These are phyloP conservation scores for Arachis stenosperma DNA, from an alignment of 306 rosid species.

Conservation along the genomic window DNA sequence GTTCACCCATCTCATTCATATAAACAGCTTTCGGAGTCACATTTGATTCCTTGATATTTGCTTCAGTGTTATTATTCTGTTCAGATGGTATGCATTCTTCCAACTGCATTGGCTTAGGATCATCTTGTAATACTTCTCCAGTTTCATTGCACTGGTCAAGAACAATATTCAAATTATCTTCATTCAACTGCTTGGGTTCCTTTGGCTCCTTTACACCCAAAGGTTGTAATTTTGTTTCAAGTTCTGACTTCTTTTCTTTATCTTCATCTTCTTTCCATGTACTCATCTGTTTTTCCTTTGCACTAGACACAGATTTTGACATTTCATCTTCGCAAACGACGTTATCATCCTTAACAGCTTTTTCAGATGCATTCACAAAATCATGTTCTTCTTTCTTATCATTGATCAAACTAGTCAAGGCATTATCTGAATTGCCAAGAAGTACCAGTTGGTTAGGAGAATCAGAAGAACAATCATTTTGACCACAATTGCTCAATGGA, in stretches of 20 bases:
- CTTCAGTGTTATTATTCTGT: conserved; percentile 40
- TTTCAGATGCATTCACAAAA: conserved; percentile 24
- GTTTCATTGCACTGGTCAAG: conserved; percentile 35
- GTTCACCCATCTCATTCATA: conserved; percentile 35
- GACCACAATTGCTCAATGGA: conserved; percentile 30
- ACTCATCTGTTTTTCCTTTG: conserved; percentile 34
- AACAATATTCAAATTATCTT: conserved; percentile 37
- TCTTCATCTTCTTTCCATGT: conserved; percentile 30
- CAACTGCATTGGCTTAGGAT: conserved; percentile 38
- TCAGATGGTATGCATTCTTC: conserved; percentile 38
- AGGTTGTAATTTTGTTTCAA: conserved; percentile 32
- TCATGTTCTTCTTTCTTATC: conserved; percentile 22
- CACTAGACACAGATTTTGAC: conserved; percentile 29
- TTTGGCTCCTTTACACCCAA: conserved; percentile 24
- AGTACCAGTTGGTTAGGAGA: conserved; percentile 24
- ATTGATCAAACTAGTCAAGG: background rate
- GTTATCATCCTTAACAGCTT: conserved; percentile 28
- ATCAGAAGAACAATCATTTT: conserved; percentile 26
- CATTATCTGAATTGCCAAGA: conserved; percentile 32
- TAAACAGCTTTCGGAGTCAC: conserved; percentile 44
- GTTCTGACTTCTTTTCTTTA: no score
- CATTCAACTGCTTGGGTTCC: conserved; percentile 37
- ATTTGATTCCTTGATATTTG: conserved; percentile 34
- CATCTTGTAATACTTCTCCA: conserved; percentile 41
- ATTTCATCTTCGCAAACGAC: conserved; percentile 23